Percentiles rank a stretch among this genome's conserved stretches.
Evolutionary conservation across 306 rosid genomes (phyloP).

Genomic region (Cucumis cinereus): DNA sequence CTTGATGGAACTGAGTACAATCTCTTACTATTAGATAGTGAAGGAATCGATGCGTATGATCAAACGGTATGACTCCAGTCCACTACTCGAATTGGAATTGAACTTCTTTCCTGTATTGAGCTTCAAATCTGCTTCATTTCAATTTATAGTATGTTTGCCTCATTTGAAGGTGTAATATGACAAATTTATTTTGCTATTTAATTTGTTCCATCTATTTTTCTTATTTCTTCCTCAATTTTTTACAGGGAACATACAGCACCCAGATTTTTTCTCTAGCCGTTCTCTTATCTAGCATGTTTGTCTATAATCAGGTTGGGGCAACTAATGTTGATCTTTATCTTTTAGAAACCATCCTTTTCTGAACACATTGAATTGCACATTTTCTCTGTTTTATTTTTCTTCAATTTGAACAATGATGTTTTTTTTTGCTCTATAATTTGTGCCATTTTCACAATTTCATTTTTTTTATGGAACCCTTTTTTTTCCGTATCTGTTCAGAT

Average conservation of each 20-base stretch:
- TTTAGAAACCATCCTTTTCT: not conserved
- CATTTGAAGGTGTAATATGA: not conserved
- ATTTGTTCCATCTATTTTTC: not conserved
- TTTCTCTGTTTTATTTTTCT: slow-evolving; percentile 1
- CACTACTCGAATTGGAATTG: not conserved
- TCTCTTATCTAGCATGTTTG: slow-evolving; percentile 87
- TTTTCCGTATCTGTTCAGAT: slow-evolving; percentile 31
- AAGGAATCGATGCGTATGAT: slow-evolving; percentile 95
- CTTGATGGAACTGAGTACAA: slow-evolving; percentile 89
- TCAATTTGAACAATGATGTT: not conserved
- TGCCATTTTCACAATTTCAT: not conserved
- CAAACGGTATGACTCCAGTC: slow-evolving; percentile 55
- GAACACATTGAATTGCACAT: not conserved
- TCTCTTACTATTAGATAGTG: slow-evolving; percentile 75
- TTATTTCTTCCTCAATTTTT: not conserved
- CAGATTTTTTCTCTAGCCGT: slow-evolving; percentile 91
- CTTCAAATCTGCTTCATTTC: not conserved
- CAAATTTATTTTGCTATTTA: not conserved
- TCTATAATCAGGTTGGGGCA: slow-evolving; percentile 79
- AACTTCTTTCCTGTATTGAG: not conserved
- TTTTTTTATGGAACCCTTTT: slow-evolving; percentile 1
- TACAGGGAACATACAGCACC: slow-evolving; percentile 91
- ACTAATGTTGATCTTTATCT: slow-evolving; percentile 2
- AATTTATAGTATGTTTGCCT: not conserved
- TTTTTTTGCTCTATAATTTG: not conserved